phyloP scores from a whole-genome alignment of 2,329 filamentous ascomycete species.

The Chaetomiaceae sp. region DNA sequence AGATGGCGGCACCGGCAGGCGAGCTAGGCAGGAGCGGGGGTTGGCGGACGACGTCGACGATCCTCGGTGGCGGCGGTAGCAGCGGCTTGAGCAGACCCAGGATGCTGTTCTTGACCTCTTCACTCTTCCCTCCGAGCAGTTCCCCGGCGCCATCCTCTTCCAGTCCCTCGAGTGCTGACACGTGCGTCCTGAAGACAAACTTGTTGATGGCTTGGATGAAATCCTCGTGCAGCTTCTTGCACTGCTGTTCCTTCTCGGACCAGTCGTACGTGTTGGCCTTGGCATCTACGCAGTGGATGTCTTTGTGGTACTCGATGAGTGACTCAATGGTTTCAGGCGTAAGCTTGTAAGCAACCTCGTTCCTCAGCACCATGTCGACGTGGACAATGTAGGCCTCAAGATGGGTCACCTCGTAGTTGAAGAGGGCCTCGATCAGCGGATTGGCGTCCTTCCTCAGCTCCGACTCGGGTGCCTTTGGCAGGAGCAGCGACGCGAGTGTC shows the following conservation, averaged over 20 bases:
- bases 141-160: conserved; percentile 96
- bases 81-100: conserved; percentile 82
- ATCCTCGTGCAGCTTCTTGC: conserved; percentile 96
- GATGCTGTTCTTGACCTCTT: conserved; percentile 87
- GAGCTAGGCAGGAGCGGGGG: conserved; percentile 82
- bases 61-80: conserved; percentile 77
- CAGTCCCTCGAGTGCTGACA: conserved; percentile 84
- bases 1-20: conserved; percentile 68
- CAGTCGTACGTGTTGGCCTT: conserved; percentile 88
- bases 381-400: conserved; percentile 97
- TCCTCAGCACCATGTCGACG: conserved; percentile 96
- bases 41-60: conserved; percentile 84
- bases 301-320: conserved; percentile 92
- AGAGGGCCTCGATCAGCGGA: conserved; percentile 78
- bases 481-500: conserved; percentile 88
- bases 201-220: conserved; percentile 96
- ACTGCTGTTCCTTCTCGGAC: conserved; percentile 92
- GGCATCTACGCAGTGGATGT: conserved; percentile 86
- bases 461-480: conserved; percentile 81
- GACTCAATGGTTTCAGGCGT: conserved; percentile 90
- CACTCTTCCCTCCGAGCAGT: conserved; percentile 82
- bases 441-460: conserved; percentile 79
- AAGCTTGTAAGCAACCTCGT: conserved; percentile 97
- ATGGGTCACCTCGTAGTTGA: conserved; percentile 90
- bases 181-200: conserved; percentile 89